A percentile compares a stretch with the other conserved stretches of the same genome.
Evolutionary conservation across 208 protist species (phyloP).

Genomic region (Crithidia fasciculata): DNA sequence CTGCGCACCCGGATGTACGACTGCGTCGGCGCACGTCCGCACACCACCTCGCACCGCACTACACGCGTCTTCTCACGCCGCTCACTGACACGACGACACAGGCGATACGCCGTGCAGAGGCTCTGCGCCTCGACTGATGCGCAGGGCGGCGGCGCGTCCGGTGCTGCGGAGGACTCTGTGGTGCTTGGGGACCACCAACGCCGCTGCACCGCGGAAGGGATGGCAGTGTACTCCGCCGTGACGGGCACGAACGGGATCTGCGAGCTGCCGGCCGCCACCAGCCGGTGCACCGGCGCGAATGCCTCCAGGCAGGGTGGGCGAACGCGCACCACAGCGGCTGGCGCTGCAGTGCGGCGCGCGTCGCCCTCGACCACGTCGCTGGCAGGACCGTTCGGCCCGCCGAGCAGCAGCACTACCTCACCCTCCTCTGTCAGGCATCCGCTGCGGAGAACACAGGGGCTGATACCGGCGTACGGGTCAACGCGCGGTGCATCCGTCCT

Average conservation of each 20-base stretch:
- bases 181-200: constrained; percentile 7
- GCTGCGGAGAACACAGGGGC: constrained; percentile 13
- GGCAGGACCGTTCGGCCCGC: background rate
- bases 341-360: background rate
- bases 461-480: background rate
- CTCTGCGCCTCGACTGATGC: background rate
- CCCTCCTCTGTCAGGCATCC: constrained; percentile 34
- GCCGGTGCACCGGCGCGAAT: constrained; percentile 40
- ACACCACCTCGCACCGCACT: constrained; percentile 28
- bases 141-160: background rate
- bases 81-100: constrained; percentile 10
- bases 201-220: constrained; percentile 22
- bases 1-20: constrained; percentile 22
- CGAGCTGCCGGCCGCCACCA: constrained; percentile 37
- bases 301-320: constrained; percentile 44
- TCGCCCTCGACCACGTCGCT: background rate
- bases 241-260: constrained; percentile 37
- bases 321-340: constrained; percentile 25
- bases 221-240: constrained; percentile 26
- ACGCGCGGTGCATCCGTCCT: background rate
- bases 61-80: background rate
- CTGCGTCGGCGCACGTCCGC: background rate
- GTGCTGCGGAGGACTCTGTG: background rate
- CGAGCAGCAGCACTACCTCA: constrained; percentile 41
- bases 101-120: constrained; percentile 8